These are phyloP conservation scores for Aspergillus cejpii DNA, from an alignment of 2,329 filamentous ascomycete genomes.

Conservation along the genomic window DNA sequence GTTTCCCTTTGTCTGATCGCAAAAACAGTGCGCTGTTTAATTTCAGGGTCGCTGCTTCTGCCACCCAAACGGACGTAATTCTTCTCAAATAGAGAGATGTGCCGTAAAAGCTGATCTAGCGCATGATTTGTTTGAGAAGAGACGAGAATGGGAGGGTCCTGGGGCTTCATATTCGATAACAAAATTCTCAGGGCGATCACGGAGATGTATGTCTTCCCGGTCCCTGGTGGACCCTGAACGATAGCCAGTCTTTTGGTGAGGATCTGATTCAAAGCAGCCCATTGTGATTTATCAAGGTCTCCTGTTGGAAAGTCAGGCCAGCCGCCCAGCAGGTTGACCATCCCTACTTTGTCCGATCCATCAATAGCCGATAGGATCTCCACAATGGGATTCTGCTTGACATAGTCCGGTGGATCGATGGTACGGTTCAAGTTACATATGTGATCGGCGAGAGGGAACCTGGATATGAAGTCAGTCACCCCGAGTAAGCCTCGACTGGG, in stretches of 20 bases:
- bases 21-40: constrained; percentile 61
- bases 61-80: constrained; percentile 63
- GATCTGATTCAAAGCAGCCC: constrained; percentile 61
- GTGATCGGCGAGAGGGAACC: constrained; percentile 42
- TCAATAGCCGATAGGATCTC: constrained; percentile 46
- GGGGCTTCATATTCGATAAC: constrained; percentile 50
- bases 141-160: constrained; percentile 65
- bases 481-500: neutral
- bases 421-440: constrained; percentile 36
- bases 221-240: constrained; percentile 75
- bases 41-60: constrained; percentile 58
- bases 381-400: constrained; percentile 45
- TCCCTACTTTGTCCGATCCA: constrained; percentile 32
- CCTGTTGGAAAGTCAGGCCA: constrained; percentile 46
- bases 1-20: constrained; percentile 47
- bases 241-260: constrained; percentile 66
- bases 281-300: constrained; percentile 64
- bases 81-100: constrained; percentile 56
- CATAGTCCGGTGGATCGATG: constrained; percentile 48
- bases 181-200: constrained; percentile 63
- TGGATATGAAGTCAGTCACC: constrained; percentile 17
- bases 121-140: constrained; percentile 88
- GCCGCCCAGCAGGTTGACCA: constrained; percentile 48
- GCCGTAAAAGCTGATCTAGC: constrained; percentile 68
- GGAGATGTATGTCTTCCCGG: constrained; percentile 76